Evolutionary conservation across 1,284 basidiomycete genomes (phyloP), one percentile per base, ranked within the genome.

Genomic region (Cutaneotrichosporon mucoides): DNA sequence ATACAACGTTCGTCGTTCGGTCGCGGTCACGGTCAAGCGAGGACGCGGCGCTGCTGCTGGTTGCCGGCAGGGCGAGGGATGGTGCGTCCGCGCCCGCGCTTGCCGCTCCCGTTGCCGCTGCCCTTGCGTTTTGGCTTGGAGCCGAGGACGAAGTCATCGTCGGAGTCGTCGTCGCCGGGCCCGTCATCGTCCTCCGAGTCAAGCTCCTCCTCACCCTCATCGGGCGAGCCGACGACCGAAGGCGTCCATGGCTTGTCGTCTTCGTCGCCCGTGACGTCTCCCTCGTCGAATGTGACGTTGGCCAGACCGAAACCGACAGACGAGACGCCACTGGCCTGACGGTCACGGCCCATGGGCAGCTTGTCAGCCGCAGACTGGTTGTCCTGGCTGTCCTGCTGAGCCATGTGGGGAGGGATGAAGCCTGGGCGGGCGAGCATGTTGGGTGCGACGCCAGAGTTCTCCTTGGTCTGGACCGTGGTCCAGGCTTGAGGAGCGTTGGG

Each of bases 261-360:
- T 15, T 60, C 62, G 44, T 63, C 55, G 38, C 42, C 45, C 7
- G 55, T 48, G 38, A 35, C 57, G 12, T 61, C 63, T 8, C 53
- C 53, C 48, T 70, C 69, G 36, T 64, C 67, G 47, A 75, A 71
- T 34, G 70, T 63, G 33, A 76, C 73, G 44, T 73, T 75, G 53
- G 73, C 68, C 33, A 76, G 65, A 15, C 73, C 73, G 5, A 75
- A 54, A 1, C 75, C 75, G 50, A 76, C 70, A 15, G 67, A 57
- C 1, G 68, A 63, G 33, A 74, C 68, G 9, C 63, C 62, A 5
- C 57, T 57, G 2, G 57, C 58, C 16, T 67, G 55, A n/a, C 63
- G 60, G 15, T 57, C 51, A 16, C 61, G 62, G 34, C 62, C 47
- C 38, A 35, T 53, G 15, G 38, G 49, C 8, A 58, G 46, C 41